A percentile compares a stretch with the other conserved stretches of the same genome.
phyloP scores from a whole-genome alignment of 2,329 filamentous ascomycete species.

The Leptographium galeiforme region DNA sequence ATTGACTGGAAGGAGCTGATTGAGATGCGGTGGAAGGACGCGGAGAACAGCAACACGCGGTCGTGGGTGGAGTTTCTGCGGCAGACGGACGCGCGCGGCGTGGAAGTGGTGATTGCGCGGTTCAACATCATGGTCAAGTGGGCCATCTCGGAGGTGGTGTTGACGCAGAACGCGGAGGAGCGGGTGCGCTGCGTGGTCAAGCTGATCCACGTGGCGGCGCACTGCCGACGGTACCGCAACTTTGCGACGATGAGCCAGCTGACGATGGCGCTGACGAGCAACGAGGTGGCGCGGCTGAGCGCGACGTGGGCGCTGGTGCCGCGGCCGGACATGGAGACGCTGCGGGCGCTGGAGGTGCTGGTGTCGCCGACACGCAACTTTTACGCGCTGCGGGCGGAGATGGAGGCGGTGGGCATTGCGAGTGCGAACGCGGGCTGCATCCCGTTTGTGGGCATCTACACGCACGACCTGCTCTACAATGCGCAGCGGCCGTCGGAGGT shows the following conservation, averaged over 20 bases:
- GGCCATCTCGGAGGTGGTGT: conserved; percentile 65
- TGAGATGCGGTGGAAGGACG: conserved; percentile 69
- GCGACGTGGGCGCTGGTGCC: conserved; percentile 63
- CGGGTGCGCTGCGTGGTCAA: conserved; percentile 67
- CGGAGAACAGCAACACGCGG: conserved; percentile 46
- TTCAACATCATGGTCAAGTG: conserved; percentile 86
- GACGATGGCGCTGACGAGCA: conserved; percentile 61
- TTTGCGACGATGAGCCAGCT: conserved; percentile 77
- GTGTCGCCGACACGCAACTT: conserved; percentile 71
- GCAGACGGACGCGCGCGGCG: conserved; percentile 57
- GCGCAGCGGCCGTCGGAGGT: conserved; percentile 66
- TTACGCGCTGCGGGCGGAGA: conserved; percentile 61
- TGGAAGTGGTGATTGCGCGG: conserved; percentile 72
- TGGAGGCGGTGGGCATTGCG: conserved; percentile 49
- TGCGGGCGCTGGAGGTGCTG: conserved; percentile 56
- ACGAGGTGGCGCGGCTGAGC: conserved; percentile 53
- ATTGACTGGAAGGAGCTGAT: conserved; percentile 83
- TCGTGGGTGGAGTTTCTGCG: conserved; percentile 76
- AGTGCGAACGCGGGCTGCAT: conserved; percentile 59
- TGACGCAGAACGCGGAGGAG: conserved; percentile 60
- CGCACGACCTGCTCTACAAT: conserved; percentile 72
- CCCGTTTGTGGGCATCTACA: conserved; percentile 73
- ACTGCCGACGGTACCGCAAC: conserved; percentile 64
- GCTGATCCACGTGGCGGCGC: conserved; percentile 66
- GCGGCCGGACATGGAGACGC: conserved; percentile 46